Evolutionary conservation across 768 basidiomycete genomes (phyloP), one percentile per base, ranked within the genome.

Genomic region (Rhodocollybia butyracea): DNA sequence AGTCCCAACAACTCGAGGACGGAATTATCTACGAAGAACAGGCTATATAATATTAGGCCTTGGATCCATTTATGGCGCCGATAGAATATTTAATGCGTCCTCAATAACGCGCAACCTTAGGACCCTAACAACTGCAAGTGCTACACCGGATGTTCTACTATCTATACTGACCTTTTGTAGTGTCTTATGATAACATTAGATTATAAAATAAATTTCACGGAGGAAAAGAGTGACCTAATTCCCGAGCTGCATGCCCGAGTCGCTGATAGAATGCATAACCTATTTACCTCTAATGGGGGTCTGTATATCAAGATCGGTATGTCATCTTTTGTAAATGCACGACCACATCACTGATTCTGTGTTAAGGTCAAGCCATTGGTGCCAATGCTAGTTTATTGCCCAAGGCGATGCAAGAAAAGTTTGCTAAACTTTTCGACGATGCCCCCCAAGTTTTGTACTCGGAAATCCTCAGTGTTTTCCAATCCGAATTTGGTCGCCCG

Each of bases 191-290:
- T 91, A 45, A 86, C 88, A 5, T 58, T 84, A 55, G 88, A 91
- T 73, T 96, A 94, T 74, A 97, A 98, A 65, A 68, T 88, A 48
- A 94, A 95, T 70, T 97, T 96, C 61, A 84, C 77, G 8, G 84
- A 86, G 0, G 79, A 80, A 45, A 86, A 86, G 57, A 82, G 81
- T 0, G 82, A 89, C 26, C 70, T 76, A 48, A 94, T 96, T 64
- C 88, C 90, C 5, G 77, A 83, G 26, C 73, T 98, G 2, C 95
- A 98, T 59, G 82, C 90, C 60, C 83, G 95, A 41, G 91, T 94
- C 10, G 94, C 92, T 0, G 76, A 85, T 19, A 75, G 92, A 51
- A 74, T 98, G 56, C 86, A 83, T 59, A 72, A 86, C 64, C 76
- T 97, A 43, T 82, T 94, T 62, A 86, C 83, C 0, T 81, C 82